A percentile compares a stretch with the other conserved stretches of the same genome.
Evolutionary conservation across 345 rosid genomes (phyloP).

Genomic region (Draba incana): DNA sequence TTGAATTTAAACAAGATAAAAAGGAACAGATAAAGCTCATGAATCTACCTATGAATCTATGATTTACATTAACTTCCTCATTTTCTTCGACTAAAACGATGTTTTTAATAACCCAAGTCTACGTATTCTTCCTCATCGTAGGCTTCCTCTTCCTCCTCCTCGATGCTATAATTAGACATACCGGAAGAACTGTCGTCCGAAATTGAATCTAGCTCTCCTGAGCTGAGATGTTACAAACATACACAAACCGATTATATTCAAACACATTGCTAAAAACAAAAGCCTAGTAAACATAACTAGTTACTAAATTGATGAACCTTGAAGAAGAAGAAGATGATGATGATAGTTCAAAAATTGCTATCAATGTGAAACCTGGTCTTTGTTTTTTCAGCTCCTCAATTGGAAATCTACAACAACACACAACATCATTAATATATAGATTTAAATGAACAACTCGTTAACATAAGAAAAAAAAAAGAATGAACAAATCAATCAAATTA

Average conservation of each 20-base stretch:
- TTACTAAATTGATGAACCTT: constrained; percentile 32
- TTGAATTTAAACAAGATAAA: too few relatives aligned
- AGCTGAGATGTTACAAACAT: constrained; percentile 24
- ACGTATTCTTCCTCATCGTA: not conserved
- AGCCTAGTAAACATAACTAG: constrained; percentile 3
- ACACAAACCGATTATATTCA: constrained; percentile 6
- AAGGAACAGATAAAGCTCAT: too few relatives aligned
- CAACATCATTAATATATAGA: constrained; percentile 15
- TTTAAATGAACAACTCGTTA: too few relatives aligned
- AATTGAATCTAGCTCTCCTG: constrained; percentile 23
- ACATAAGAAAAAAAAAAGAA: not conserved
- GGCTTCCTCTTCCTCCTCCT: constrained; percentile 24
- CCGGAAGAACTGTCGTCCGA: constrained; percentile 11
- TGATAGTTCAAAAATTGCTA: constrained; percentile 59
- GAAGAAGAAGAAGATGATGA: constrained; percentile 11
- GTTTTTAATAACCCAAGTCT: not conserved
- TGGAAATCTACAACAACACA: constrained; percentile 62
- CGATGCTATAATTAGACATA: constrained; percentile 19
- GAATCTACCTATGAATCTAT: too few relatives aligned
- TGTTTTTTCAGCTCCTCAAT: constrained; percentile 62
- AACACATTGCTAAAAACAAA: not conserved
- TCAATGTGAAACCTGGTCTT: constrained; percentile 66
- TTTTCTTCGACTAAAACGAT: too few relatives aligned
- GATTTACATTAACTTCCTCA: too few relatives aligned
- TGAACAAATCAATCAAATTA: constrained; percentile 33